These are phyloP conservation scores for Fusarium sp. DNA, from an alignment of 2,329 filamentous ascomycete genomes.

Conservation along the genomic window DNA sequence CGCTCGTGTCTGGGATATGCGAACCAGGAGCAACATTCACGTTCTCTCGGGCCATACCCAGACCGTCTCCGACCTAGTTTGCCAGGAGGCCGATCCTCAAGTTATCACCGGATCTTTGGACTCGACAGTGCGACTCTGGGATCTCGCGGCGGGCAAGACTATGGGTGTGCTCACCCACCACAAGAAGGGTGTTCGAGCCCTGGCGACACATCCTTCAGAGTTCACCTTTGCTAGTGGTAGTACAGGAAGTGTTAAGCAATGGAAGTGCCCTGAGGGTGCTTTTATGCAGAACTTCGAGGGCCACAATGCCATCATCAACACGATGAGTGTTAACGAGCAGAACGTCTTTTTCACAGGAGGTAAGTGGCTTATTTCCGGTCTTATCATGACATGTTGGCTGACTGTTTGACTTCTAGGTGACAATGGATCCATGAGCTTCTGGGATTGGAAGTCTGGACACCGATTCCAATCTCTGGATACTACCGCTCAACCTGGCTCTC, in stretches of 20 bases:
- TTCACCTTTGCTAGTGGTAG: conserved; percentile 97
- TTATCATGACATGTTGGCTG: conserved; percentile 4
- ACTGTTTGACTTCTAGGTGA: conserved; percentile 67
- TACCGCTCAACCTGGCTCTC: conserved; percentile 91
- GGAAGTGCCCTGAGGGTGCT: conserved; percentile 97
- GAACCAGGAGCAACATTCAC: conserved; percentile 94
- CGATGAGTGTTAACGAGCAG: conserved; percentile 91
- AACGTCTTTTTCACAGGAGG: conserved; percentile 94
- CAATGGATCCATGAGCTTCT: conserved; percentile 97
- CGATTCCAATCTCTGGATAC: conserved; percentile 92
- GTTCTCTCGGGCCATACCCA: conserved; percentile 92
- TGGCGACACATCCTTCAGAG: conserved; percentile 89
- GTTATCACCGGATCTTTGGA: conserved; percentile 95
- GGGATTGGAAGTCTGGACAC: conserved; percentile 98
- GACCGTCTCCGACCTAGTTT: conserved; percentile 90
- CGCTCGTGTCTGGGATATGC: conserved; percentile 98
- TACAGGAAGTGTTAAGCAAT: conserved; percentile 97
- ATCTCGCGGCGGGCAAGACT: conserved; percentile 94
- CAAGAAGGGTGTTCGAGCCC: conserved; percentile 93
- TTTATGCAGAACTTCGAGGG: conserved; percentile 99
- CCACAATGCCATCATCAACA: conserved; percentile 97
- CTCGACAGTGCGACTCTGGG: conserved; percentile 92
- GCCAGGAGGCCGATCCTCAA: conserved; percentile 96
- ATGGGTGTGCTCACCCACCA: conserved; percentile 98
- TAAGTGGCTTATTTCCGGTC: conserved; percentile 41